Evolutionary conservation across 306 rosid genomes (phyloP).

Genomic region (Quercus cerris): DNA sequence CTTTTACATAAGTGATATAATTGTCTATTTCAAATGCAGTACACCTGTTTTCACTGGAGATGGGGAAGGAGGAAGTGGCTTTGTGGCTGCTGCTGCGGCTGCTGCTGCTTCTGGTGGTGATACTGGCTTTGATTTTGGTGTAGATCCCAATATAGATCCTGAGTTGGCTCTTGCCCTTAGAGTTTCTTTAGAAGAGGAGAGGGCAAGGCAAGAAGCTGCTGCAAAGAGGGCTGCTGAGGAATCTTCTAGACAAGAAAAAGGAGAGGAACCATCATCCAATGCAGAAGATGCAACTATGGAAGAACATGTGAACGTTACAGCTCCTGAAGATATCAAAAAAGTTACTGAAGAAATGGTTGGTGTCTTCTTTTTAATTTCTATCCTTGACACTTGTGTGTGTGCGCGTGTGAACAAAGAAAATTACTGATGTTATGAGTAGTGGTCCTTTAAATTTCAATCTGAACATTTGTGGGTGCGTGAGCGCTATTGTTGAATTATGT

Average conservation of each 20-base stretch:
- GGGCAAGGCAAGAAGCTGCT: constrained; percentile 46
- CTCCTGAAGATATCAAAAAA: constrained; percentile 12
- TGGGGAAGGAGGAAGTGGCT: constrained; percentile 41
- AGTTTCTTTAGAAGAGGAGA: constrained; percentile 49
- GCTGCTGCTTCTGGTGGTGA: constrained; percentile 30
- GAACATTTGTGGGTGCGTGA: neutral
- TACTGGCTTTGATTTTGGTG: constrained; percentile 35
- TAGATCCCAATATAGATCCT: constrained; percentile 40
- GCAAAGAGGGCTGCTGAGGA: constrained; percentile 39
- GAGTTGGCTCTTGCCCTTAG: constrained; percentile 48
- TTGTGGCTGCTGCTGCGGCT: constrained; percentile 34
- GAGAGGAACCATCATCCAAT: constrained; percentile 33
- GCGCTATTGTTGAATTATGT: neutral
- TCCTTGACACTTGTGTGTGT: neutral
- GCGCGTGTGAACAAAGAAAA: neutral
- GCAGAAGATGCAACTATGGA: constrained; percentile 29
- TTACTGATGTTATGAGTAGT: neutral
- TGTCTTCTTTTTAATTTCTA: constrained; percentile 8
- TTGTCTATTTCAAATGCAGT: constrained; percentile 20
- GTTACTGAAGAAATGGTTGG: constrained; percentile 7
- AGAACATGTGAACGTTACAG: constrained; percentile 19
- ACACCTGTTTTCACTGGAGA: constrained; percentile 44
- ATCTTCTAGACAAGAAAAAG: constrained; percentile 28
- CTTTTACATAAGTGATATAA: neutral
- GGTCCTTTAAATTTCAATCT: neutral